phyloP scores from a whole-genome alignment of 1,139 yeast genomes.

The Scheffersomyces segobiensis region DNA sequence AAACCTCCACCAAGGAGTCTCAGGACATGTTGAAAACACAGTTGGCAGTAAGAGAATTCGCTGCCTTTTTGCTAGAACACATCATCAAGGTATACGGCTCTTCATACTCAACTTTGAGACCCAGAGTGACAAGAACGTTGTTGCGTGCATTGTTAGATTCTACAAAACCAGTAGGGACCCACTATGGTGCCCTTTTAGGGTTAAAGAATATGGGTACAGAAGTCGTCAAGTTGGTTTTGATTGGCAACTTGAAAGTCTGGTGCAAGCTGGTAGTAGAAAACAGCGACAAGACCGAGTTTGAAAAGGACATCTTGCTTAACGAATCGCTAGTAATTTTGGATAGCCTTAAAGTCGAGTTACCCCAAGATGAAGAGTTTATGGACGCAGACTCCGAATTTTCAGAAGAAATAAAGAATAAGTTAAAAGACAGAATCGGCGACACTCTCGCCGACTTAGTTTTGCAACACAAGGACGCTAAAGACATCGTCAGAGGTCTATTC shows the following conservation, averaged over 20 bases:
- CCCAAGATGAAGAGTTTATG: conserved; percentile 26
- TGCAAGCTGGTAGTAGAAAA: conserved; percentile 52
- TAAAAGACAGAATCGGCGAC: conserved; percentile 62
- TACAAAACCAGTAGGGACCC: conserved; percentile 80
- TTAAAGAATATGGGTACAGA: conserved; percentile 83
- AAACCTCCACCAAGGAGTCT: conserved; percentile 22
- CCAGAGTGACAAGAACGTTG: conserved; percentile 90
- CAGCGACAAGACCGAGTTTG: conserved; percentile 38
- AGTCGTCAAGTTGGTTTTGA: conserved; percentile 77
- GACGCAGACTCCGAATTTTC: conserved; percentile 38
- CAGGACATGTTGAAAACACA: conserved; percentile 41
- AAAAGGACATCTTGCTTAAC: conserved; percentile 45
- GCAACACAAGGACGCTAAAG: conserved; percentile 54
- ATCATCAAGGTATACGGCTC: conserved; percentile 80
- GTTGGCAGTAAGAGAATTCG: conserved; percentile 77
- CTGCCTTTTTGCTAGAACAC: conserved; percentile 79
- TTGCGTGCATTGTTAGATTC: conserved; percentile 84
- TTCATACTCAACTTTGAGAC: conserved; percentile 85
- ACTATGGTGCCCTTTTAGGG: conserved; percentile 89
- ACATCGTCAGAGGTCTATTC: conserved; percentile 68
- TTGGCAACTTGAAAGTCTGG: conserved; percentile 89
- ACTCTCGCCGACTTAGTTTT: conserved; percentile 53
- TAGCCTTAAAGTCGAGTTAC: conserved; percentile 37
- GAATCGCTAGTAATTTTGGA: conserved; percentile 58
- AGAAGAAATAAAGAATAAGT: conserved; percentile 45